Base-by-base conservation (phyloP, 192 early-diverging fungal genomes). In the Funneliformis mosseae region DNA sequence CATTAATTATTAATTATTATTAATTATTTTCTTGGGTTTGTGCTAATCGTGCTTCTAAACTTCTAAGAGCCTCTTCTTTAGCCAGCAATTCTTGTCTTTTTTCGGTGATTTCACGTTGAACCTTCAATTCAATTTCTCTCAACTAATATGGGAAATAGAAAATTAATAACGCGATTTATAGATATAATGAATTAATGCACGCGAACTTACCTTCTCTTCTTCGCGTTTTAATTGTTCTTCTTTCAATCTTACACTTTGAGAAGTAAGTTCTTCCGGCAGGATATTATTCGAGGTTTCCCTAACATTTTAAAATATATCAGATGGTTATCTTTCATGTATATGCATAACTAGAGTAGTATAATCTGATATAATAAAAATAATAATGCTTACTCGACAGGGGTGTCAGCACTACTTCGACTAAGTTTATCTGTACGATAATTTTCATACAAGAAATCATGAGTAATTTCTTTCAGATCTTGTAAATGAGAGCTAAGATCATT, bases 381-480 rank as follows among this genome's bases (percentile, higher is more conserved):
- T 14, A 23, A 42, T 82, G 81, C 85, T 81, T 84, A 86, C 80
- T 86, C 85, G 2, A 25, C 10, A 62, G 82, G 18, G 62, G 78
- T 83, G 59, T 86, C 85, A 33, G 77, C 83, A 72, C 77, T 84
- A 72, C 77, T 84, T 77, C 85, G 81, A 74, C 83, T 84, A 73
- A 99, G 93, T 88, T 97, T 96, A 82, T 94, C 91, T 14, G 96
- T 94, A 87, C 98, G 96, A 87, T 97, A 97, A 71, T 95, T 92
- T 82, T 97, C 95, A 83, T 99, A 99, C 82, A 98, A 93, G 75
- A 95, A 93, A 81, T 92, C 93, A 80, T 97, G 96, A 12, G 98
- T 99, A 79, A 96, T 96, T 74, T 98, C 98, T 84, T 97, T 97
- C 45, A 99, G 85, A 68, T 99, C 98, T 81, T 96, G 95, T 80